These are phyloP conservation scores for Wolfiporia cocos DNA, from an alignment of 1,284 basidiomycete species.

Conservation along the genomic window DNA sequence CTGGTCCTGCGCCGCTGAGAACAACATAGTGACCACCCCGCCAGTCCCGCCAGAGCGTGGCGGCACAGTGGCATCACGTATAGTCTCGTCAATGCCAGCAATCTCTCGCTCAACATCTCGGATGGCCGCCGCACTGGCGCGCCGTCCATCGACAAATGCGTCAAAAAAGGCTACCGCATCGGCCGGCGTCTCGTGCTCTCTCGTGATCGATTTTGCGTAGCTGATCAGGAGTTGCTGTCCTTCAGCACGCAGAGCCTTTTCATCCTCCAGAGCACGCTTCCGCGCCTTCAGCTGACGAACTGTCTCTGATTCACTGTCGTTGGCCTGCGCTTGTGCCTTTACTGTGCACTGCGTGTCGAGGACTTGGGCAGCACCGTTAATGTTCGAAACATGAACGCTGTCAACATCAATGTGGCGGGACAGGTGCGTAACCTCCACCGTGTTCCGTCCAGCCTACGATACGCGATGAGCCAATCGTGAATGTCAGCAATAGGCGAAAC, in stretches of 20 bases:
- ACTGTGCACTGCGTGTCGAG: not conserved
- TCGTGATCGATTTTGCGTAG: constrained; percentile 38
- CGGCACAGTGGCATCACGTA: constrained; percentile 25
- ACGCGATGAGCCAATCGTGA: not conserved
- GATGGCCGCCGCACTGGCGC: constrained; percentile 32
- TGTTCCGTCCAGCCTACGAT: not conserved
- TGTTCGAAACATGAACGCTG: not conserved
- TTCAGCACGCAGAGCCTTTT: constrained; percentile 32
- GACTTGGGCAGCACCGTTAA: not conserved
- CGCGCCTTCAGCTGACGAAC: constrained; percentile 30
- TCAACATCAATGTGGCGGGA: no score
- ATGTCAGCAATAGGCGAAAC: not conserved
- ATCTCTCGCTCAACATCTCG: constrained; percentile 35
- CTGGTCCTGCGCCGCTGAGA: constrained; percentile 31
- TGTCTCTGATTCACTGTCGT: constrained; percentile 14
- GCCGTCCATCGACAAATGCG: constrained; percentile 33
- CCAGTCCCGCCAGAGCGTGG: not conserved
- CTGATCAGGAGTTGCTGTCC: constrained; percentile 34
- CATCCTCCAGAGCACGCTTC: constrained; percentile 28
- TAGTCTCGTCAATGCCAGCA: constrained; percentile 26
- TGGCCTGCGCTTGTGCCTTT: not conserved
- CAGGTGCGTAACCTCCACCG: no score
- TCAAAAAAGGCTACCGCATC: constrained; percentile 36
- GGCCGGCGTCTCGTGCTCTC: constrained; percentile 35
- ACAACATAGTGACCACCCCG: constrained; percentile 28